Conservation (phyloP, 2,329 filamentous ascomycete species). For the Esteya vermicola region DNA sequence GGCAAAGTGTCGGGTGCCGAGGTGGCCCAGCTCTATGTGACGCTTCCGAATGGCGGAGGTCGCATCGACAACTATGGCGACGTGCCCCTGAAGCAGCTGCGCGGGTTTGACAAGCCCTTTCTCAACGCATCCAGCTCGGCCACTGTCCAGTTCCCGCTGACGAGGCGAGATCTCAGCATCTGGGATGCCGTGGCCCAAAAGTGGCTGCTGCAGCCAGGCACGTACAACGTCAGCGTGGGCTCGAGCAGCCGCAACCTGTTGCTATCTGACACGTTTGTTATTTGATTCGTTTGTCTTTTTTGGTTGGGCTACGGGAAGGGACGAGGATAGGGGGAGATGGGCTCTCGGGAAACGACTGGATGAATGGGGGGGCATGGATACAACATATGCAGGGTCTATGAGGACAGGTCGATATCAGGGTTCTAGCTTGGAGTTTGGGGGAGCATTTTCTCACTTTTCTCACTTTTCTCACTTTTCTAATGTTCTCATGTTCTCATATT, state of each 20-base stretch:
- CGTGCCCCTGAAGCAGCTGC: slow-evolving; percentile 41
- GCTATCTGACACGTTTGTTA: slow-evolving; percentile 19
- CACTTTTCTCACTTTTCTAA: too few species aligned
- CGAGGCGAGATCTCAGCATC: slow-evolving; percentile 48
- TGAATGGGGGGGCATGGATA: too few species aligned
- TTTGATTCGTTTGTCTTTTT: slow-evolving; percentile 8
- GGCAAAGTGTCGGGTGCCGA: slow-evolving; percentile 26
- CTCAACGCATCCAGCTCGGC: slow-evolving; percentile 27
- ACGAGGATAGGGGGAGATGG: neutral
- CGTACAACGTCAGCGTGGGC: slow-evolving; percentile 27
- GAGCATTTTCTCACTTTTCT: too few species aligned
- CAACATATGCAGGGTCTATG: too few species aligned
- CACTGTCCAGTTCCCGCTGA: slow-evolving; percentile 37
- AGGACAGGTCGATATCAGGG: too few species aligned
- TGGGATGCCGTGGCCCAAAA: slow-evolving; percentile 49
- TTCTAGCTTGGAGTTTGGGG: too few species aligned
- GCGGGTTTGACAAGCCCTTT: slow-evolving; percentile 49
- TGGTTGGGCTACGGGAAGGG: neutral
- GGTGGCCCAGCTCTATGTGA: slow-evolving; percentile 29
- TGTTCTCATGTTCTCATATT: too few species aligned
- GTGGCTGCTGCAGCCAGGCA: slow-evolving; percentile 36
- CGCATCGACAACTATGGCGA: neutral
- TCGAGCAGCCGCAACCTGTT: slow-evolving; percentile 27
- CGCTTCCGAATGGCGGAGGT: slow-evolving; percentile 19
- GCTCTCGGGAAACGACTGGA: neutral